These are phyloP conservation scores for Mycosphaerelloides madeirae DNA, from an alignment of 2,329 filamentous ascomycete species.

Conservation along the genomic window DNA sequence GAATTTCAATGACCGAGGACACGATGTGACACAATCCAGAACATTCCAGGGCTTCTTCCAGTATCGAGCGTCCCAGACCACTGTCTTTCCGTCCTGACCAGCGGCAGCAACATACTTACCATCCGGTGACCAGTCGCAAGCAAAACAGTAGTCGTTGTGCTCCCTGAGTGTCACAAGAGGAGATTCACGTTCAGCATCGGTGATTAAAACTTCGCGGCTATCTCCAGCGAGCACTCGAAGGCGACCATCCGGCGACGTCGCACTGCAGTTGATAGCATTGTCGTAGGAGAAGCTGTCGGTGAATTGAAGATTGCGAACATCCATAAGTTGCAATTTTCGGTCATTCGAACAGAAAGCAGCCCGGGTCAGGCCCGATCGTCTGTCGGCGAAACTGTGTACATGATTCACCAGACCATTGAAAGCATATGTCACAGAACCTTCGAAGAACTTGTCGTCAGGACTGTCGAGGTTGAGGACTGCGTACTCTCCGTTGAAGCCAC, in stretches of 20 bases:
- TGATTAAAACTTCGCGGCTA: slow-evolving; percentile 59
- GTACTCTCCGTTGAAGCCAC: slow-evolving; percentile 56
- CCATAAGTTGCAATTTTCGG: slow-evolving; percentile 49
- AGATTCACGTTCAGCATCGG: slow-evolving; percentile 60
- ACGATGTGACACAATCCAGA: slow-evolving; percentile 62
- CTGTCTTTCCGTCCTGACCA: slow-evolving; percentile 67
- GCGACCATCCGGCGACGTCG: slow-evolving; percentile 65
- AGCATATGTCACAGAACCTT: slow-evolving; percentile 48
- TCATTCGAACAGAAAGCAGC: slow-evolving; percentile 58
- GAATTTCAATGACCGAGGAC: slow-evolving; percentile 65
- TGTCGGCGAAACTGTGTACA: slow-evolving; percentile 49
- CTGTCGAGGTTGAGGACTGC: slow-evolving; percentile 37
- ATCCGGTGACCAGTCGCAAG: slow-evolving; percentile 75
- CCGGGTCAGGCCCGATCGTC: slow-evolving; percentile 43
- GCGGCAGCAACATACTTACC: slow-evolving; percentile 72
- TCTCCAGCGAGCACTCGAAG: slow-evolving; percentile 72
- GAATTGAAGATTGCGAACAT: slow-evolving; percentile 55
- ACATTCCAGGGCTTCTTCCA: slow-evolving; percentile 56
- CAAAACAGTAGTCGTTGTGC: slow-evolving; percentile 66
- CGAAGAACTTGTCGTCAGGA: slow-evolving; percentile 28
- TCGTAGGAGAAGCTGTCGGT: slow-evolving; percentile 53
- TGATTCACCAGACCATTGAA: slow-evolving; percentile 56
- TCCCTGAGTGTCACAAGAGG: slow-evolving; percentile 50
- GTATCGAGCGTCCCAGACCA: slow-evolving; percentile 71
- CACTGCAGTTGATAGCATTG: slow-evolving; percentile 66